phyloP scores from a whole-genome alignment of 1,284 basidiomycete genomes.

The Sporisorium graminicola region DNA sequence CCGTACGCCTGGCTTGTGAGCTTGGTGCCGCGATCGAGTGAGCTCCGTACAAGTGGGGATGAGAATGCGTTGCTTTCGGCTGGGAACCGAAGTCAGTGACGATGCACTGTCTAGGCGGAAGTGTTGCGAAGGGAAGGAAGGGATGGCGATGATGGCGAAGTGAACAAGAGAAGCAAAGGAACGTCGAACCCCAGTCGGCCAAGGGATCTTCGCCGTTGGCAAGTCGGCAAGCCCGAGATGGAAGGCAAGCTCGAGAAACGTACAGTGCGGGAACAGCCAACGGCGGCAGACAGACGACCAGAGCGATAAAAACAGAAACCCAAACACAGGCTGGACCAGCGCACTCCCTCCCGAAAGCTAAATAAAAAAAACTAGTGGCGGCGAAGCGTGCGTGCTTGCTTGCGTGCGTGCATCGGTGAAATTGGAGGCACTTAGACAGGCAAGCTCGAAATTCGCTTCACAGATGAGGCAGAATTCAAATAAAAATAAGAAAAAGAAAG shows the following conservation, averaged over 20 bases:
- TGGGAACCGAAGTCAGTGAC: neutral
- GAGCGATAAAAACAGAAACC: neutral
- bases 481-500: neutral
- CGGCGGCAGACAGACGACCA: neutral
- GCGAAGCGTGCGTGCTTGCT: neutral
- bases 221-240: neutral
- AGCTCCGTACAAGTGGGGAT: neutral
- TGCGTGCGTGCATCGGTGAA: conserved; percentile 16
- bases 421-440: conserved; percentile 1
- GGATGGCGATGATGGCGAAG: neutral
- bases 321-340: neutral
- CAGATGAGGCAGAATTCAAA: neutral
- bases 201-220: neutral
- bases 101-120: neutral
- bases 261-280: neutral
- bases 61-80: neutral
- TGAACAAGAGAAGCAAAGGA: neutral
- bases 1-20: neutral
- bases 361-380: too few species aligned
- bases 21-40: neutral
- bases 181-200: neutral
- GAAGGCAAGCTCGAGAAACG: neutral
- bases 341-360: too few species aligned
- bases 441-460: neutral
- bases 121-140: neutral